Evolutionary conservation across 2,329 filamentous ascomycete genomes (phyloP).

Genomic region (Drechslerella coelobrocha): DNA sequence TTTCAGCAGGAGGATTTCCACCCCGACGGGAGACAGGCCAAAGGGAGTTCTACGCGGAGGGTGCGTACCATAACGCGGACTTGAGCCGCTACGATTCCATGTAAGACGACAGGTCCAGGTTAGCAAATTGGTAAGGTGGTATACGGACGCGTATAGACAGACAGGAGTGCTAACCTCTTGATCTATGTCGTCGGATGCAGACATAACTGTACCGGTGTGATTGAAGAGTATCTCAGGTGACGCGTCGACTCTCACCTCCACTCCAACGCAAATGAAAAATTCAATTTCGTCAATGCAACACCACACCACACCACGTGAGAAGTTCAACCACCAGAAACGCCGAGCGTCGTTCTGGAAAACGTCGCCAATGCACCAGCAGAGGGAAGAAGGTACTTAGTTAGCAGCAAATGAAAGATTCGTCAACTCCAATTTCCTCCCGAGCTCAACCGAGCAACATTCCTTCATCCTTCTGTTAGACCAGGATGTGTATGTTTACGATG

Average conservation of each 20-base stretch:
- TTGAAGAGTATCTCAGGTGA: slow-evolving; percentile 2
- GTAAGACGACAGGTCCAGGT: background rate
- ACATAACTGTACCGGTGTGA: slow-evolving; percentile 25
- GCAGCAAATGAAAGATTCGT: slow-evolving; percentile 2
- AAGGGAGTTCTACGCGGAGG: background rate
- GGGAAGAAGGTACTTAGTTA: slow-evolving; percentile 7
- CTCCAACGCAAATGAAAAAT: slow-evolving; percentile 10
- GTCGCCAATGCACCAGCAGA: too few relatives aligned
- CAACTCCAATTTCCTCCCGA: slow-evolving; percentile 16
- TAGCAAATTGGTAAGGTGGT: slow-evolving; percentile 13
- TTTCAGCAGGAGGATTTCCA: slow-evolving; percentile 41
- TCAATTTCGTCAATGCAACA: slow-evolving; percentile 19
- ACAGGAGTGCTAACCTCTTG: slow-evolving; percentile 27
- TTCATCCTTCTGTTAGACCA: slow-evolving; percentile 19
- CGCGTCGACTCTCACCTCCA: slow-evolving; percentile 5
- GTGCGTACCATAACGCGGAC: slow-evolving; percentile 45
- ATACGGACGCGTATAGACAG: slow-evolving; percentile 1
- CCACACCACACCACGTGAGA: background rate
- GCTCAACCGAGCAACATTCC: slow-evolving; percentile 18
- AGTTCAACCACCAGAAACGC: too few relatives aligned
- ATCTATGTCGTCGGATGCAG: slow-evolving; percentile 23
- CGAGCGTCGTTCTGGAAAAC: slow-evolving; percentile 9
- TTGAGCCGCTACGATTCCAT: slow-evolving; percentile 47
- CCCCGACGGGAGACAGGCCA: background rate
- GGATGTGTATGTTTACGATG: slow-evolving; percentile 17